Conservation (phyloP, 2,329 filamentous ascomycete genomes). For the Raffaelea arxii region DNA sequence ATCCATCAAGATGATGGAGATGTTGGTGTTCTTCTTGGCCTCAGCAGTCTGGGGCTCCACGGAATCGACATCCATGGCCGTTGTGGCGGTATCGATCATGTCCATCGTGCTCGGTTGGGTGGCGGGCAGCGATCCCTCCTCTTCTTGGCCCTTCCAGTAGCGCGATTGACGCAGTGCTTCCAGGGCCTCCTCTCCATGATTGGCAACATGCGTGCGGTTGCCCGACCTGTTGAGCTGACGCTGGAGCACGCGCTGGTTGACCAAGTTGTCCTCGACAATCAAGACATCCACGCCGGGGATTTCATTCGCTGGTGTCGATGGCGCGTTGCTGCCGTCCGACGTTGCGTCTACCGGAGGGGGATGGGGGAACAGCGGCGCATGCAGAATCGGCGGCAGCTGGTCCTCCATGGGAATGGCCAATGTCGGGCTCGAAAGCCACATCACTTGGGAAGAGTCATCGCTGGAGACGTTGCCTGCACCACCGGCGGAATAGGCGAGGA, state of each 20-base stretch:
- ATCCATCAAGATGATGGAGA: conserved; percentile 69
- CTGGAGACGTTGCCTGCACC: neutral
- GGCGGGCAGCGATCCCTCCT: neutral
- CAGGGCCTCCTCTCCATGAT: conserved; percentile 54
- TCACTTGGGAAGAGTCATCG: too few species aligned
- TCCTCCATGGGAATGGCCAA: too few species aligned
- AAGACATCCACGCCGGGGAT: conserved; percentile 42
- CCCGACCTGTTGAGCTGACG: conserved; percentile 52
- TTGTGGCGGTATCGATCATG: neutral
- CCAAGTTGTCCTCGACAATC: conserved; percentile 59
- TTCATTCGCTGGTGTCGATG: neutral
- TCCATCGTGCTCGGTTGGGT: neutral
- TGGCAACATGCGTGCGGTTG: conserved; percentile 52
- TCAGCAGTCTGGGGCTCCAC: neutral
- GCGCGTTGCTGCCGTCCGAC: too few species aligned
- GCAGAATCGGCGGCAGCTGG: too few species aligned
- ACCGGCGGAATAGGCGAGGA: neutral
- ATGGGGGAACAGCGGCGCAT: neutral
- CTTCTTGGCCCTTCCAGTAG: conserved; percentile 33
- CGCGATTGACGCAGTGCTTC: conserved; percentile 45
- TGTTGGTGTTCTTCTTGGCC: conserved; percentile 28
- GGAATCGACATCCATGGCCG: conserved; percentile 10
- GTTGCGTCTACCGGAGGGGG: too few species aligned
- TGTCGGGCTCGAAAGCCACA: too few species aligned
- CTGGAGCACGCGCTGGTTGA: conserved; percentile 56